phyloP scores from a whole-genome alignment of 768 basidiomycete genomes.

The Rhizopogon roseolus region DNA sequence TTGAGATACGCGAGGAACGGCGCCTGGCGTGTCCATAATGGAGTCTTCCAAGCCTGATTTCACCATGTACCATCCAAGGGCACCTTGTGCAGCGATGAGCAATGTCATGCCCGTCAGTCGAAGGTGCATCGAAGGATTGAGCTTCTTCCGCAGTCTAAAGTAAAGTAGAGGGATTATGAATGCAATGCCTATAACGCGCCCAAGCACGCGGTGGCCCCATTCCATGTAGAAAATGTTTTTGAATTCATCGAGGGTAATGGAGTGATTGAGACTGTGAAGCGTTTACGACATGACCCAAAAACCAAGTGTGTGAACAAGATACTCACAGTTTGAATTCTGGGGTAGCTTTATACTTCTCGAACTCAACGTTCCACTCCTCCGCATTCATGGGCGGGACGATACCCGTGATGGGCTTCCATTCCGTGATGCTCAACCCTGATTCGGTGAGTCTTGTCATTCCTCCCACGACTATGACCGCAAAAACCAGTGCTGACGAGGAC shows the following conservation, averaged over 20 bases:
- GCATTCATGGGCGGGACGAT: constrained; percentile 75
- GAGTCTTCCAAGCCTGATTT: constrained; percentile 89
- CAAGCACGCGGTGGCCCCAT: constrained; percentile 93
- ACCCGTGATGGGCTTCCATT: constrained; percentile 94
- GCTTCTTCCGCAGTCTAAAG: constrained; percentile 66
- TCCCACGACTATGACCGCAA: constrained; percentile 91
- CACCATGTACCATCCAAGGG: constrained; percentile 99
- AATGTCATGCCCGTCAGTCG: constrained; percentile 68
- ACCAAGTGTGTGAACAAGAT: neutral
- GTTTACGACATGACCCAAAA: constrained; percentile 2
- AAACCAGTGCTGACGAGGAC: constrained; percentile 77
- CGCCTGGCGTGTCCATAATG: constrained; percentile 72
- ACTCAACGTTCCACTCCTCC: constrained; percentile 81
- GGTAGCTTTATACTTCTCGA: constrained; percentile 89
- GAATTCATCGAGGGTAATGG: constrained; percentile 85
- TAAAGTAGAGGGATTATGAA: constrained; percentile 85
- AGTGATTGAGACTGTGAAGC: constrained; percentile 71
- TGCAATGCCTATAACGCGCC: constrained; percentile 76
- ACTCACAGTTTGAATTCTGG: constrained; percentile 95
- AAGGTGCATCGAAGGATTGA: constrained; percentile 57
- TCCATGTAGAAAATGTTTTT: constrained; percentile 98
- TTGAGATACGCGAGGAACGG: constrained; percentile 93
- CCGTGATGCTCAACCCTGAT: constrained; percentile 95
- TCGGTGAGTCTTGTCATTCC: constrained; percentile 96
- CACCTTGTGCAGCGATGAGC: constrained; percentile 88